phyloP scores from a whole-genome alignment of 495 filamentous ascomycete species.

The Amorphotheca resinae region DNA sequence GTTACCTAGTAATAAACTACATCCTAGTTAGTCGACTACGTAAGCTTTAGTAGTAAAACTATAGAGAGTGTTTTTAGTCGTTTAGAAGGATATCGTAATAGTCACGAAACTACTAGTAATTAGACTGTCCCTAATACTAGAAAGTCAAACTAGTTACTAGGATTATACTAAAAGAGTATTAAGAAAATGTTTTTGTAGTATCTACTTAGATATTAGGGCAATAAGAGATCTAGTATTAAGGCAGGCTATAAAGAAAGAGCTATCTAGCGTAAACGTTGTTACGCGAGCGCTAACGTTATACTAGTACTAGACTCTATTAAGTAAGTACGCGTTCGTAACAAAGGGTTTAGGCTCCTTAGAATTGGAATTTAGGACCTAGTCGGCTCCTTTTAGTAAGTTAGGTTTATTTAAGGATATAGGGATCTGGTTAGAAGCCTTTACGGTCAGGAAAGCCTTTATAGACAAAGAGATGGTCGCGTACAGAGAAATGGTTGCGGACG shows the following conservation, averaged over 20 bases:
- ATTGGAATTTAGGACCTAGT: neutral
- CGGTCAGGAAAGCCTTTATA: neutral
- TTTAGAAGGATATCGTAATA: neutral
- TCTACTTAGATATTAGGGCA: neutral
- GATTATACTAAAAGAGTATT: neutral
- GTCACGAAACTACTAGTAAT: neutral
- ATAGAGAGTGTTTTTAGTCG: neutral
- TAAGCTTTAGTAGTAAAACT: neutral
- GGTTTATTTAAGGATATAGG: neutral
- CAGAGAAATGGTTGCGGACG: no score
- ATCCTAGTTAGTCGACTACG: neutral
- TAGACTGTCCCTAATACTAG: neutral
- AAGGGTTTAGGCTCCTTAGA: neutral
- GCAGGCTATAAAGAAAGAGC: neutral
- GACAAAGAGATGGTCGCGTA: no score
- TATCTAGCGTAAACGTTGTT: neutral
- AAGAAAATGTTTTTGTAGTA: neutral
- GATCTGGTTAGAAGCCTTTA: neutral
- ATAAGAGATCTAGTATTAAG: neutral
- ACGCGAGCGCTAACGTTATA: neutral
- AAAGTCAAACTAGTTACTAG: neutral
- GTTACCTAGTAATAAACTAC: neutral
- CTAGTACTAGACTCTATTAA: neutral
- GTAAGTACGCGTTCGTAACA: neutral
- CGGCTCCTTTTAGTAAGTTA: neutral